These are phyloP conservation scores for Russula emetica DNA, from an alignment of 768 basidiomycete species.

Conservation along the genomic window DNA sequence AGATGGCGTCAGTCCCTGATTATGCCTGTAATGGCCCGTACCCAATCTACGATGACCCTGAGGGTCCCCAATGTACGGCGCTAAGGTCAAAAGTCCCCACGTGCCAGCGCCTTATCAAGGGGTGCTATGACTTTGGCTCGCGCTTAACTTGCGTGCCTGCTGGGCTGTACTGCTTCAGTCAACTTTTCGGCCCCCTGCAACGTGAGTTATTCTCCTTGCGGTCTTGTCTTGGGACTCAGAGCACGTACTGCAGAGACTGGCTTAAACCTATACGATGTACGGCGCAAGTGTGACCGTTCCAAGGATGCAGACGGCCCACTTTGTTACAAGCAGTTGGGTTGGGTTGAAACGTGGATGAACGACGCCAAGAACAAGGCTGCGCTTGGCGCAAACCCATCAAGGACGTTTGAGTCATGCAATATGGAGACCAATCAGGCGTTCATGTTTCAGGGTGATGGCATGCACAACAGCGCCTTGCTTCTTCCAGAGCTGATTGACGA, in stretches of 20 bases:
- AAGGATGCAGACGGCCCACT: conserved; percentile 56
- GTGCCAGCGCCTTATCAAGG: conserved; percentile 49
- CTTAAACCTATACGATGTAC: conserved; percentile 86
- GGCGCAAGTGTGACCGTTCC: conserved; percentile 63
- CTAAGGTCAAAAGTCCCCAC: conserved; percentile 46
- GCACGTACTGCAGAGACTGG: conserved; percentile 49
- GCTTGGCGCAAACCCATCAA: conserved; percentile 62
- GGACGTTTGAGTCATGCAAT: conserved; percentile 68
- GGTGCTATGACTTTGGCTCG: conserved; percentile 46
- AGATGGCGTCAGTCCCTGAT: conserved; percentile 78
- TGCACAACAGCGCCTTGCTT: conserved; percentile 75
- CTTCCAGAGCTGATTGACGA: conserved; percentile 77
- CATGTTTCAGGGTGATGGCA: conserved; percentile 74
- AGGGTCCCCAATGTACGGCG: conserved; percentile 45
- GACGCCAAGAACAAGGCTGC: conserved; percentile 67
- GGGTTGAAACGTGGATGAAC: conserved; percentile 91
- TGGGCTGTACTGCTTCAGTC: conserved; percentile 70
- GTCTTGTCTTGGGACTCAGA: background rate
- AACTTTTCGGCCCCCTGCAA: conserved; percentile 66
- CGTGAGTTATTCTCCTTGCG: conserved; percentile 41
- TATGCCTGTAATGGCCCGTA: conserved; percentile 80
- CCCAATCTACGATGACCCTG: conserved; percentile 63
- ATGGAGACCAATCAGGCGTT: conserved; percentile 80
- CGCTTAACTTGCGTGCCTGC: conserved; percentile 55
- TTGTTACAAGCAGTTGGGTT: conserved; percentile 76